These are phyloP conservation scores for Bremia lactucae DNA, from an alignment of 352 stramenopile genomes.

Conservation along the genomic window DNA sequence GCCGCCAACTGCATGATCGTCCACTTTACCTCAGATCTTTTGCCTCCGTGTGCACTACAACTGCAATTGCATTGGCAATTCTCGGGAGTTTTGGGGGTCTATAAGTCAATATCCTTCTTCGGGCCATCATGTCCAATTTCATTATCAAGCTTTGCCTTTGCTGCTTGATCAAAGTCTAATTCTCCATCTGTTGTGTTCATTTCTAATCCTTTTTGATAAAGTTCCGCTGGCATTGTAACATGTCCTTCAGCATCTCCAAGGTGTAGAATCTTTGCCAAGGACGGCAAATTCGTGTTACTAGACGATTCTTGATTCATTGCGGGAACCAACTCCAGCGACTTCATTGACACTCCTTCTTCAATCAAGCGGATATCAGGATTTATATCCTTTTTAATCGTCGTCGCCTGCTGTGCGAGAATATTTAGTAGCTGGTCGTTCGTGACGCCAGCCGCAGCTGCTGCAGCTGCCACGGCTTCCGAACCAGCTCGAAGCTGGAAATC, in stretches of 20 bases:
- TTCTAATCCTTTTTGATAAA: slow-evolving; percentile 2
- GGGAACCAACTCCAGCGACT: not conserved
- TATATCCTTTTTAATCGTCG: slow-evolving; percentile 29
- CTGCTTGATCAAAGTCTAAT: too few species aligned
- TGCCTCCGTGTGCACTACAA: slow-evolving; percentile 17
- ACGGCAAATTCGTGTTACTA: slow-evolving; percentile 42
- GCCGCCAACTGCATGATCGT: too few species aligned
- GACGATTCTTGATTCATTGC: slow-evolving; percentile 20
- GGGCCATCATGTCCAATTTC: too few species aligned
- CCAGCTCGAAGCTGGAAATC: slow-evolving; percentile 45
- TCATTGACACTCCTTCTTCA: slow-evolving; percentile 8
- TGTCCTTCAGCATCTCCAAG: slow-evolving; percentile 28
- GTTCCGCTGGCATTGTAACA: not conserved
- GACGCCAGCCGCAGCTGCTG: slow-evolving; percentile 10
- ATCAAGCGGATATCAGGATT: slow-evolving; percentile 13
- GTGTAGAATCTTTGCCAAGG: slow-evolving; percentile 62
- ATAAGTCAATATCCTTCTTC: not conserved
- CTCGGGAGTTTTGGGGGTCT: too few species aligned
- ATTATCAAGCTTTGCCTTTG: too few species aligned
- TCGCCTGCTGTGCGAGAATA: slow-evolving; percentile 56
- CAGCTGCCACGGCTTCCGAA: slow-evolving; percentile 10
- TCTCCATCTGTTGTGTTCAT: too few species aligned
- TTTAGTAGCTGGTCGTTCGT: slow-evolving; percentile 48
- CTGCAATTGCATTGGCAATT: slow-evolving; percentile 26
- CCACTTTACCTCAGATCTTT: slow-evolving; percentile 10